Evolutionary conservation across 2,329 filamentous ascomycete species (phyloP), one percentile per base, ranked within the genome.

Genomic region (Colletotrichum sp.): DNA sequence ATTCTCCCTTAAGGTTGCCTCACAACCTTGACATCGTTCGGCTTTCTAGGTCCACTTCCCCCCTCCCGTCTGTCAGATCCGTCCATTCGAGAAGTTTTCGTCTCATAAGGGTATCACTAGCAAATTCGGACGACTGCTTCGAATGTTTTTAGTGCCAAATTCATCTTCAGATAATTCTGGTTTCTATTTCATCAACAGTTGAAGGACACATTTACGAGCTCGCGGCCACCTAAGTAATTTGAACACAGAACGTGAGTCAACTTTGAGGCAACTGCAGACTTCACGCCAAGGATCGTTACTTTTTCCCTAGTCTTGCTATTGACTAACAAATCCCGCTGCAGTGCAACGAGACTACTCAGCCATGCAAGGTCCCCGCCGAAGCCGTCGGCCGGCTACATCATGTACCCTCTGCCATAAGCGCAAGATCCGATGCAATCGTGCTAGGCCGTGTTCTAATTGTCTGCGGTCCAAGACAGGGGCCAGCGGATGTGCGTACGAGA

Each of bases 391-490:
- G 32, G 62, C 62, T n/a, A 65, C 19, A 29, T 34, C 62, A 19
- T 34, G n/a, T 34, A 15, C 30, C 62, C 65, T 29, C 25, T 55
- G 87, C 72, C 81, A 87, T 12, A 82, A 81, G n/a, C 85, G 87
- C 66, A 88, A 88, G 76, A 83, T 88, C 19, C 82, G 83, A n/a
- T 88, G 87, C 71, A 83, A 88, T 71, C 82, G 85, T 36, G 81
- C 84, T 29, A 78, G 78, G 5, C 87, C 87, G 0, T 88, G 87
- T 74, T 82, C 80, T 73, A 87, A 87, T 73, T 88, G 87, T 67
- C 72, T 84, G 6, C 82, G 83, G 9, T 84, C 86, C n/a, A 84
- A 81, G 70, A 83, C 76, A 6, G 80, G 79, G 3, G 78, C 79
- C 5, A 27, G 13, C 22, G 22, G 55, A 59, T 87, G 86, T 67